Evolutionary conservation across 345 rosid species (phyloP).

Genomic region (Ailanthus altissimus): DNA sequence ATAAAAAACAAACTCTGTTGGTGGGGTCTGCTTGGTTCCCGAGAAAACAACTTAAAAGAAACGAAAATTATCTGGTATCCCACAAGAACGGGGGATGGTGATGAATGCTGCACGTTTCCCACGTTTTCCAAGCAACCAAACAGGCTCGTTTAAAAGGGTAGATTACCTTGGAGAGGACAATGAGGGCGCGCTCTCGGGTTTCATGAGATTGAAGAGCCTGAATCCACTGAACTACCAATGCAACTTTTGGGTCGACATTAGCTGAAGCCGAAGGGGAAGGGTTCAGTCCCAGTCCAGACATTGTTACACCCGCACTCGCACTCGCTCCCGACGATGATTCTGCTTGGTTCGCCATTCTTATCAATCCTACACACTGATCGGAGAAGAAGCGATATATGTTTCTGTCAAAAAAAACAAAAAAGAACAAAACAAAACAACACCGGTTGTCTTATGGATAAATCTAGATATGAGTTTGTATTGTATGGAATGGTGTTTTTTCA

Average conservation of each 20-base stretch:
- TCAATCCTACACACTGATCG: background rate
- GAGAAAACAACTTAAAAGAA: background rate
- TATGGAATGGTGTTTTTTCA: too few relatives aligned
- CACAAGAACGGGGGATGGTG: background rate
- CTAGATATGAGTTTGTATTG: too few relatives aligned
- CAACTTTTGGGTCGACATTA: background rate
- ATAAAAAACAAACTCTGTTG: background rate
- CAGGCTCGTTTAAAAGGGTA: background rate
- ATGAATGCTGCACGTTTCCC: background rate
- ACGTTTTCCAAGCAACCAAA: slow-evolving; percentile 13
- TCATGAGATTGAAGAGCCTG: slow-evolving; percentile 21
- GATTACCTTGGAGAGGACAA: slow-evolving; percentile 33
- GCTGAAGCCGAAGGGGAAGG: background rate
- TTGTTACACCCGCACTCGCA: background rate
- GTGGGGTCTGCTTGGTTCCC: background rate
- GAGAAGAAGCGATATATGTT: background rate
- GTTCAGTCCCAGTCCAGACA: background rate
- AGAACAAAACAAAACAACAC: background rate
- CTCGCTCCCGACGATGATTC: background rate
- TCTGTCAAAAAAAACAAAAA: too few relatives aligned
- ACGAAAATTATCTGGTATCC: background rate
- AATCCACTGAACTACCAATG: slow-evolving; percentile 25
- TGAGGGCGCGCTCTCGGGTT: slow-evolving; percentile 31
- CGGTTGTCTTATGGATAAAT: too few relatives aligned
- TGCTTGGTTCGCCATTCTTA: background rate